phyloP scores from a whole-genome alignment of 2,329 filamentous ascomycete species.

The Colletotrichum sp. region DNA sequence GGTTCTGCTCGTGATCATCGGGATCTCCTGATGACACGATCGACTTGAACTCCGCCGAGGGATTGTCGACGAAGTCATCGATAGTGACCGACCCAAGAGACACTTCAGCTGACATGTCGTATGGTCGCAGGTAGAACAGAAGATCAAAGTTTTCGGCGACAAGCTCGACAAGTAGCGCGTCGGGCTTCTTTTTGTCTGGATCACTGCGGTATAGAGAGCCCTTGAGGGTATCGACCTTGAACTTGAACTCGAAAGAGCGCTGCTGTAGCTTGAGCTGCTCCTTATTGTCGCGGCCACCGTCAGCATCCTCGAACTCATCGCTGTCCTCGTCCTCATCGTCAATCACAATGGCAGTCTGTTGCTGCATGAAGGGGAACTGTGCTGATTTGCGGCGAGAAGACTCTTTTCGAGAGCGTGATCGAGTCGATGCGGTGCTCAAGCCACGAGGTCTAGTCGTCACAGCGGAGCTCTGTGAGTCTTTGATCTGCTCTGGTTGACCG shows the following conservation, averaged over 20 bases:
- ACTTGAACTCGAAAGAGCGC: conserved; percentile 94
- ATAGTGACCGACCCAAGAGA: conserved; percentile 85
- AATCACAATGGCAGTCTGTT: conserved; percentile 78
- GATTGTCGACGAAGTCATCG: conserved; percentile 93
- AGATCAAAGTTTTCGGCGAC: conserved; percentile 89
- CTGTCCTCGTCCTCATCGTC: conserved; percentile 75
- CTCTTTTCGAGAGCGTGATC: conserved; percentile 48
- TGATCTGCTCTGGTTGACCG: neutral
- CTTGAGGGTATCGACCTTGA: conserved; percentile 92
- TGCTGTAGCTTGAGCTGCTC: conserved; percentile 79
- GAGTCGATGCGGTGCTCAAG: conserved; percentile 50
- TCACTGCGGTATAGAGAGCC: conserved; percentile 92
- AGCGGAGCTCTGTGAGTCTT: conserved; percentile 29
- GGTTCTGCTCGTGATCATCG: conserved; percentile 75
- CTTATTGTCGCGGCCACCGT: conserved; percentile 54
- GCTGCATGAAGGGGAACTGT: conserved; percentile 75
- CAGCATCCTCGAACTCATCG: conserved; percentile 70
- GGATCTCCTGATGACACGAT: conserved; percentile 86
- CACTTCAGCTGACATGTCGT: conserved; percentile 93
- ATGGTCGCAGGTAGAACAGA: conserved; percentile 85
- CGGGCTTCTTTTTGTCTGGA: conserved; percentile 74
- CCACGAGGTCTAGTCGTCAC: conserved; percentile 44
- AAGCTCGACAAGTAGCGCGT: conserved; percentile 86
- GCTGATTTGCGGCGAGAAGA: conserved; percentile 67
- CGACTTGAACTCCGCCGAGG: conserved; percentile 90